Evolutionary conservation across 129 eudicot genomes (phyloP).

Genomic region (Flaveria linearis): DNA sequence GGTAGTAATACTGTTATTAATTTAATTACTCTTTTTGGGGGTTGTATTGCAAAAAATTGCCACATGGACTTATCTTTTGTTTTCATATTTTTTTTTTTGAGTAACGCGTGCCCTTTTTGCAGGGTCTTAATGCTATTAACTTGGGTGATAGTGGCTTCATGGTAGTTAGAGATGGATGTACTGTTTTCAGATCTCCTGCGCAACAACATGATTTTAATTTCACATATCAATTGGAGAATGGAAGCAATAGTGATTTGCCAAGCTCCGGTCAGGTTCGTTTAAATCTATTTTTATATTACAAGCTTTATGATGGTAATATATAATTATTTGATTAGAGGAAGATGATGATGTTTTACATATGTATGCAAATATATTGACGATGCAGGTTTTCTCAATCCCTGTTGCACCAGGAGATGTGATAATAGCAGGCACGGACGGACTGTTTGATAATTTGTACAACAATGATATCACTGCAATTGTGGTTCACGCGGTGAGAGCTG

Average conservation of each 20-base stretch:
- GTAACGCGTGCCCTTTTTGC: constrained; percentile 18
- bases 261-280: constrained; percentile 83
- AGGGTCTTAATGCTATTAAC: constrained; percentile 91
- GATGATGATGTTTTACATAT: background rate
- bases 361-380: background rate
- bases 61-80: background rate
- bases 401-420: constrained; percentile 93
- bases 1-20: constrained; percentile 35
- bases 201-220: constrained; percentile 95
- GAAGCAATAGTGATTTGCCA: constrained; percentile 75
- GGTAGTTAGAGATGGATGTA: constrained; percentile 89
- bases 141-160: constrained; percentile 95
- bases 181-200: constrained; percentile 80
- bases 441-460: constrained; percentile 85
- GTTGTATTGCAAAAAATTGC: background rate
- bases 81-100: background rate
- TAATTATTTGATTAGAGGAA: constrained; percentile 5
- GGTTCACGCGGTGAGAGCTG: constrained; percentile 81
- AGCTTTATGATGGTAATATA: background rate
- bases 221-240: constrained; percentile 87
- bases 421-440: constrained; percentile 91
- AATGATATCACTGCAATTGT: constrained; percentile 82
- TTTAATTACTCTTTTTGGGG: background rate
- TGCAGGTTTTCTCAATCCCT: constrained; percentile 75
- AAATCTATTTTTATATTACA: background rate